A percentile compares a stretch with the other conserved stretches of the same genome.
phyloP scores from a whole-genome alignment of 2,329 filamentous ascomycete species.

The Cadophora sp. region DNA sequence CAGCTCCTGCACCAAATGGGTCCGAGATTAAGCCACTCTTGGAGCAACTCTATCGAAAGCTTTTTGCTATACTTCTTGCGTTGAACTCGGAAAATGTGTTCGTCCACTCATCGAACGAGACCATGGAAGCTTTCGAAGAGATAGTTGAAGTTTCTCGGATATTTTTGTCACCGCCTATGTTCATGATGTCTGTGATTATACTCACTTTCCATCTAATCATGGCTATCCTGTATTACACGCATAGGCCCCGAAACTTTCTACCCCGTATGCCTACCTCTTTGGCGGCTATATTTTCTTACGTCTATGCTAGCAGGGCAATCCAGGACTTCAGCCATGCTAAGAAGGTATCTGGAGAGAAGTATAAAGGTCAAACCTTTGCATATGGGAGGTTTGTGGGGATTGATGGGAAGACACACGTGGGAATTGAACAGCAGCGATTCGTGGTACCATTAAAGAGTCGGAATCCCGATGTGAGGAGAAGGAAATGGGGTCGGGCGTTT shows the following conservation, averaged over 20 bases:
- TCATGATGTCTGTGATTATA: conserved; percentile 53
- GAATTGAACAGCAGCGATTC: conserved; percentile 57
- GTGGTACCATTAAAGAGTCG: conserved; percentile 45
- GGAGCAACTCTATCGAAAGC: conserved; percentile 44
- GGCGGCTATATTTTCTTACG: conserved; percentile 54
- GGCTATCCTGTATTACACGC: conserved; percentile 52
- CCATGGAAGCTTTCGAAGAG: too few species aligned
- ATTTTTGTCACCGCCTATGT: conserved; percentile 56
- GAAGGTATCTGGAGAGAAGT: not conserved
- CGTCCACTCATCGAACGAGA: not conserved
- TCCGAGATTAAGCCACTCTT: too few species aligned
- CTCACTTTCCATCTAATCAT: conserved; percentile 53
- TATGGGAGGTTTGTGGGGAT: conserved; percentile 58
- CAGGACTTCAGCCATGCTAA: conserved; percentile 45
- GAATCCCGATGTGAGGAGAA: conserved; percentile 33
- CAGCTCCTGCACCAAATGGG: conserved; percentile 44
- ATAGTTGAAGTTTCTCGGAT: conserved; percentile 49
- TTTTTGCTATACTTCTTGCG: conserved; percentile 54
- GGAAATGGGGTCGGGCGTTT: conserved; percentile 15
- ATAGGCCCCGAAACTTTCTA: conserved; percentile 51
- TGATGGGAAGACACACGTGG: conserved; percentile 56
- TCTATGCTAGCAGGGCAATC: conserved; percentile 55
- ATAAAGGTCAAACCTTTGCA: conserved; percentile 47
- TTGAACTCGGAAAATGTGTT: conserved; percentile 53
- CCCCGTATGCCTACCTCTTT: conserved; percentile 59